Evolutionary conservation across 106 monocot species (phyloP).

Genomic region (Phalaenopsis aphrodite): DNA sequence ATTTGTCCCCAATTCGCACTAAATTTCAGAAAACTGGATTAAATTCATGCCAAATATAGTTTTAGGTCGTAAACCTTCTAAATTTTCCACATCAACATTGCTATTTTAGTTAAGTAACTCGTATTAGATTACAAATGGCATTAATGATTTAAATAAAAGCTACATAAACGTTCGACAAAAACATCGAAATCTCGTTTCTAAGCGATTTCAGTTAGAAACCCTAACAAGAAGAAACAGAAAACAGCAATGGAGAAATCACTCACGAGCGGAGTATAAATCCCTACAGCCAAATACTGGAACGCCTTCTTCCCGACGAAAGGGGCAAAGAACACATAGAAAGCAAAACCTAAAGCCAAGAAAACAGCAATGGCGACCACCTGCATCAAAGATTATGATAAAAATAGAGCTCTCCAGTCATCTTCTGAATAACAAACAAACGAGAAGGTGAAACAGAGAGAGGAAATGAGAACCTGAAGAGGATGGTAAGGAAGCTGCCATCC

Average conservation of each 20-base stretch:
- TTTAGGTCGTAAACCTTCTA: background rate
- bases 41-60: background rate
- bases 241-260: background rate
- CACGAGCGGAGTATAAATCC: constrained; percentile 56
- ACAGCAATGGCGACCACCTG: constrained; percentile 76
- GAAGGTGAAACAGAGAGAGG: background rate
- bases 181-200: background rate
- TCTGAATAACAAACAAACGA: background rate
- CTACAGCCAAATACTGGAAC: constrained; percentile 48
- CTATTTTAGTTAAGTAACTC: background rate
- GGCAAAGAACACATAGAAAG: constrained; percentile 76
- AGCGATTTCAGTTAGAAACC: constrained; percentile 1
- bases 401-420: background rate
- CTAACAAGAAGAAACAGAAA: background rate
- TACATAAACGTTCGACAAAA: background rate
- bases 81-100: background rate
- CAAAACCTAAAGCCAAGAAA: constrained; percentile 57
- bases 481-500: constrained; percentile 94
- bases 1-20: background rate
- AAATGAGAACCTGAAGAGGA: constrained; percentile 62
- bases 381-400: background rate
- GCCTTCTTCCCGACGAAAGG: constrained; percentile 66
- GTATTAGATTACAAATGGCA: background rate
- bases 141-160: background rate
- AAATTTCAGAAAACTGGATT: background rate